Evolutionary conservation across 2,329 filamentous ascomycete genomes (phyloP), one percentile per base, ranked within the genome.

Genomic region (Raffaelea ambrosiae): DNA sequence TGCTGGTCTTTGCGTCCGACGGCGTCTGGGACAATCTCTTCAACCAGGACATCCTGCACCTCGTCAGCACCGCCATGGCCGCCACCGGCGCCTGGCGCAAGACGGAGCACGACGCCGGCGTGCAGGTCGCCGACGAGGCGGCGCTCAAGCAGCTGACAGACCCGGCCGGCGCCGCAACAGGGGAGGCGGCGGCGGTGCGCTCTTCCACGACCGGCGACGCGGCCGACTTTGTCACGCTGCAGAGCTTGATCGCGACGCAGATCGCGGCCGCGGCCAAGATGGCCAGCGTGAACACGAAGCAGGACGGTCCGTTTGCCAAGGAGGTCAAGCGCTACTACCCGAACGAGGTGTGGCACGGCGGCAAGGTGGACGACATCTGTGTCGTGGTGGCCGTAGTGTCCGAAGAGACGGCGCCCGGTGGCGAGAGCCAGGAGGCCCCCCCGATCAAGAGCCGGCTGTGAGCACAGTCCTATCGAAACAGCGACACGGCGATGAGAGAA

Each of bases 1-100:
- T 98, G 2, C 71, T 97, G n/a, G 69, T 98, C 18, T 86, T 98
- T 56, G 93, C 89, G 2, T 95, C 89, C 1, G 93, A 98, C 64
- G 93, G 93, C 4, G 85, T 97, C 4, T 93, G 93, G 77, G 93
- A 98, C 64, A 98, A 98, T 58, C 73, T 98, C 29, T 93, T 88
- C 60, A 86, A 89, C 58, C 86, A 95, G 60, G 89, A 98, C 55
- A 84, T 94, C 26, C 74, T 98, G 13, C 79, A 82, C 51, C 81
- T 94, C 46, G 82, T 91, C 22, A 91, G 84, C 55, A 74, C 76
- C 43, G 73, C 82, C 23, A 95, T 98, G 88, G 72, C 81, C 31
- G 70, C 75, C 14, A 71, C 74, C 4, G 84, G 84, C 3, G 89
- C 87, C 0, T 96, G 90, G 89, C 70, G 77, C 26, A 29, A 13